Evolutionary conservation across 441 rosid species (phyloP).

Genomic region (Pelargonium australe): DNA sequence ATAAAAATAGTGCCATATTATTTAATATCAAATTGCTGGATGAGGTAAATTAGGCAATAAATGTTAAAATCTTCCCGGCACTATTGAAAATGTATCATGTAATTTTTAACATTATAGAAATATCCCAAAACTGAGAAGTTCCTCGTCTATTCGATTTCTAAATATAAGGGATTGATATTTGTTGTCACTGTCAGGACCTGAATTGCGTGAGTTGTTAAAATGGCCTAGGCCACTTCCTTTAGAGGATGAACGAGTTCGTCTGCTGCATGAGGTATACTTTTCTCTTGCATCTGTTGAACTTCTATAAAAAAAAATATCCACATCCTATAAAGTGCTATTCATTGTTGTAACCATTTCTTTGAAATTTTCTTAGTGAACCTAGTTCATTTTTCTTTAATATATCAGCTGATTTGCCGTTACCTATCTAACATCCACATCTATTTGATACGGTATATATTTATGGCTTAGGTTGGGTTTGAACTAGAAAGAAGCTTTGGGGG

Average conservation of each 20-base stretch:
- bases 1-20: neutral
- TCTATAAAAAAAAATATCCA: neutral
- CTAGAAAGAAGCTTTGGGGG: slow-evolving; percentile 61
- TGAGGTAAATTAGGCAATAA: neutral
- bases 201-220: slow-evolving; percentile 50
- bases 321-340: neutral
- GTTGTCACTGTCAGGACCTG: slow-evolving; percentile 37
- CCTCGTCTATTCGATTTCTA: slow-evolving; percentile 1
- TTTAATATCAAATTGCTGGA: neutral
- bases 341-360: slow-evolving; percentile 1
- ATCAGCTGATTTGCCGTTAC: neutral
- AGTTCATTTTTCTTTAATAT: neutral
- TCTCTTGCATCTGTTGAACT: neutral
- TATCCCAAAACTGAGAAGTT: neutral
- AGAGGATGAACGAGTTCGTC: slow-evolving; percentile 66
- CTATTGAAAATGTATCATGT: neutral
- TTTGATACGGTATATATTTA: slow-evolving; percentile 15
- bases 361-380: slow-evolving; percentile 4
- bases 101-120: neutral
- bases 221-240: slow-evolving; percentile 82
- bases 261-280: slow-evolving; percentile 57
- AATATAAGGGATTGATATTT: slow-evolving; percentile 17
- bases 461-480: slow-evolving; percentile 53
- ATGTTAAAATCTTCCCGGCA: neutral
- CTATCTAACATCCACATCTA: slow-evolving; percentile 5